phyloP scores from a whole-genome alignment of 2,329 filamentous ascomycete genomes.

The Diaporthe australafricana region DNA sequence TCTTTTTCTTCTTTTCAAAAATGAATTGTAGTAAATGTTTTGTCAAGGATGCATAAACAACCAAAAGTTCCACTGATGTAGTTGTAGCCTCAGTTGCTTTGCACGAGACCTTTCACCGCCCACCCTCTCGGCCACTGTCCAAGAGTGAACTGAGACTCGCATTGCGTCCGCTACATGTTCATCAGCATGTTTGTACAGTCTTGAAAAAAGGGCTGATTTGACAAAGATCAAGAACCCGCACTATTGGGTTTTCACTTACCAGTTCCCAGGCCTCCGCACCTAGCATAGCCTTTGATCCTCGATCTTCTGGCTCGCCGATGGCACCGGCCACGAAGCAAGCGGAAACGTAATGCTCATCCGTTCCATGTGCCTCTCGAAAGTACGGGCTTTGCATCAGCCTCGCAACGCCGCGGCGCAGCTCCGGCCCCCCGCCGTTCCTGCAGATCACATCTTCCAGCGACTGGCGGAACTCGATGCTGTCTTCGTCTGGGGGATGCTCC shows the following conservation, averaged over 20 bases:
- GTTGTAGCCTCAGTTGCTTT: background rate
- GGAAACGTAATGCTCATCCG: background rate
- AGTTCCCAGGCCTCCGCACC: background rate
- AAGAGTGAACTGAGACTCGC: background rate
- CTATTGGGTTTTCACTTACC: background rate
- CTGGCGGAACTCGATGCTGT: background rate
- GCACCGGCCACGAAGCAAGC: background rate
- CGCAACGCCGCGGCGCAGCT: background rate
- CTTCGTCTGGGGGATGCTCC: background rate
- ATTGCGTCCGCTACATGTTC: background rate
- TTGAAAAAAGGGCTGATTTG: too few species aligned
- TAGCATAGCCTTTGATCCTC: background rate
- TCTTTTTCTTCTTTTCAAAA: too few species aligned
- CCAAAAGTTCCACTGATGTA: too few species aligned
- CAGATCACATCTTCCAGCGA: background rate
- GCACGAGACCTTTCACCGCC: background rate
- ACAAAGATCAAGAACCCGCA: too few species aligned
- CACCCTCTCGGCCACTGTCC: background rate
- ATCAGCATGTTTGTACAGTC: too few species aligned
- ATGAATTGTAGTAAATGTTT: too few species aligned
- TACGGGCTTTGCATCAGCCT: background rate
- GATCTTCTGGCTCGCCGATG: background rate
- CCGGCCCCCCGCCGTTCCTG: background rate
- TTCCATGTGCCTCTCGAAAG: background rate
- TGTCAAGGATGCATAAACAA: too few species aligned